phyloP scores from a whole-genome alignment of 768 basidiomycete species.

The Pleurotus djamor region DNA sequence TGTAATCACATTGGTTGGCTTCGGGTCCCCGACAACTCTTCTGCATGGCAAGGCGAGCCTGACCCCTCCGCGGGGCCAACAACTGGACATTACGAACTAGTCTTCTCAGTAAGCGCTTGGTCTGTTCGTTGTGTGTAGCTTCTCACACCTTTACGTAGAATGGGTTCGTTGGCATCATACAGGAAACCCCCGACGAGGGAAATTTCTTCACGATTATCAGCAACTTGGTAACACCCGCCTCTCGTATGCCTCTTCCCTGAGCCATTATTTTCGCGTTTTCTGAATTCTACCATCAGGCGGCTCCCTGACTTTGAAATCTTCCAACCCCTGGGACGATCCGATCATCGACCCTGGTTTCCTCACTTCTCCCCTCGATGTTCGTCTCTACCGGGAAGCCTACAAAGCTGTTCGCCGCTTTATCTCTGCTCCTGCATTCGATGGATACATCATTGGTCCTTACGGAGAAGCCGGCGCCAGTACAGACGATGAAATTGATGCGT shows the following conservation, averaged over 20 bases:
- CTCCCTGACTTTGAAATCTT: slow-evolving; percentile 27
- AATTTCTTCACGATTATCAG: slow-evolving; percentile 17
- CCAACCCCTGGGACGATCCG: slow-evolving; percentile 35
- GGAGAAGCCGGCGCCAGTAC: slow-evolving; percentile 16
- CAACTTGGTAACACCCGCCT: slow-evolving; percentile 21
- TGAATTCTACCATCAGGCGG: slow-evolving; percentile 15
- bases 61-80: slow-evolving; percentile 27
- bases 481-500: slow-evolving; percentile 24
- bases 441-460: slow-evolving; percentile 13
- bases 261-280: background rate
- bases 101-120: slow-evolving; percentile 18
- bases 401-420: slow-evolving; percentile 13
- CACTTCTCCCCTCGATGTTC: slow-evolving; percentile 15
- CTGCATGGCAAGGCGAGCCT: slow-evolving; percentile 11
- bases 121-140: background rate
- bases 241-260: slow-evolving; percentile 14
- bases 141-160: slow-evolving; percentile 9
- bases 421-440: slow-evolving; percentile 13
- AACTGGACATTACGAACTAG: slow-evolving; percentile 26
- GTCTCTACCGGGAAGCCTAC: slow-evolving; percentile 14
- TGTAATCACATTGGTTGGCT: slow-evolving; percentile 21
- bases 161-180: slow-evolving; percentile 10
- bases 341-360: slow-evolving; percentile 44
- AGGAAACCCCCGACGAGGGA: slow-evolving; percentile 11
- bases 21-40: slow-evolving; percentile 19